Conservation (phyloP, 1,284 basidiomycete genomes). For the Microbotryum silenes-acaulis region DNA sequence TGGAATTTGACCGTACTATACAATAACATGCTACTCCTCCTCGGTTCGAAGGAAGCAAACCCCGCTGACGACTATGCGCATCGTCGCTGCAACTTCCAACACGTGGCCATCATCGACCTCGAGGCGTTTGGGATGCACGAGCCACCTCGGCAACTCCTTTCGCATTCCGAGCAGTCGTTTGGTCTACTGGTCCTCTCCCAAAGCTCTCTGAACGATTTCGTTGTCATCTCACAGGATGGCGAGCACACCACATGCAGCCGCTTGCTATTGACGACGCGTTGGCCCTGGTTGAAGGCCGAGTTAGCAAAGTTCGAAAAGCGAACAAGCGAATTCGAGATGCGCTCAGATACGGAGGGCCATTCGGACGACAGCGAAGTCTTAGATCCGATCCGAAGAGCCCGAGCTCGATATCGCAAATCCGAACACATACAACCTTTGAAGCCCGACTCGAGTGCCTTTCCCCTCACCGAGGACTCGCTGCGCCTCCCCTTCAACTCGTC, state of each 20-base stretch:
- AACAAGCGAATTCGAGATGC: neutral
- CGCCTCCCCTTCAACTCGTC: conserved; percentile 82
- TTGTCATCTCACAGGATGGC: conserved; percentile 83
- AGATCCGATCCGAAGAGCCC: conserved; percentile 5
- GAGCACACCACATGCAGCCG: conserved; percentile 72
- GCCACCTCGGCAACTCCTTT: conserved; percentile 54
- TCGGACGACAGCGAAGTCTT: conserved; percentile 18
- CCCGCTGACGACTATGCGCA: no score
- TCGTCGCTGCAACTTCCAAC: conserved; percentile 67
- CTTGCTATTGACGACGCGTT: conserved; percentile 70
- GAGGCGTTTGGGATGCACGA: conserved; percentile 90
- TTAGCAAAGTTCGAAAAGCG: conserved; percentile 20
- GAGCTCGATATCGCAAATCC: neutral
- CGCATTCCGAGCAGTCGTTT: conserved; percentile 42
- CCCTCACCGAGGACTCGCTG: conserved; percentile 56
- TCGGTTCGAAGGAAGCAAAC: conserved; percentile 61
- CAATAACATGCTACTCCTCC: conserved; percentile 73
- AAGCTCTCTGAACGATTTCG: conserved; percentile 58
- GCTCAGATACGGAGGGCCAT: neutral
- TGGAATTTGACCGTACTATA: conserved; percentile 32
- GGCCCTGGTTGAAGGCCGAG: conserved; percentile 86
- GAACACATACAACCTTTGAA: neutral
- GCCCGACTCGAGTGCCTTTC: conserved; percentile 1
- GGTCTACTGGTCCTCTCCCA: conserved; percentile 16
- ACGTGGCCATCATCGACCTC: conserved; percentile 80